phyloP scores from a whole-genome alignment of 2,329 filamentous ascomycete species.

The Penicillium sp. region DNA sequence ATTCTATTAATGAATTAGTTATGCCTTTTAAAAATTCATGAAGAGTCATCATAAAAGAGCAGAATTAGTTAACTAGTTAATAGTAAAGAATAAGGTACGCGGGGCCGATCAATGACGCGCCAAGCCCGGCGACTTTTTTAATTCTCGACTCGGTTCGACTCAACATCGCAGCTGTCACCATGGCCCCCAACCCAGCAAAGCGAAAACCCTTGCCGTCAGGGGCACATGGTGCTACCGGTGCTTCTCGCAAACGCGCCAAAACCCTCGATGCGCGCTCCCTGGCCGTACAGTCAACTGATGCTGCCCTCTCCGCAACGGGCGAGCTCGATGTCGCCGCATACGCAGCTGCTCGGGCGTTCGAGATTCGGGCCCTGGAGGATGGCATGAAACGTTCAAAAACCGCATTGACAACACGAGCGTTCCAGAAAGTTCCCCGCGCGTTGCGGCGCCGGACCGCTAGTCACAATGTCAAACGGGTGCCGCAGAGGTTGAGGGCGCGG shows the following conservation, averaged over 20 bases:
- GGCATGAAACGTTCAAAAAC: slow-evolving; percentile 72
- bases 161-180: slow-evolving; percentile 20
- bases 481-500: slow-evolving; percentile 65
- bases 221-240: slow-evolving; percentile 22
- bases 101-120: slow-evolving; percentile 23
- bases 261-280: slow-evolving; percentile 41
- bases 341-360: slow-evolving; percentile 76
- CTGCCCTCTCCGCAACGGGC: slow-evolving; percentile 57
- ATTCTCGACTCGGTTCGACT: slow-evolving; percentile 3
- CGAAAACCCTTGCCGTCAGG: slow-evolving; percentile 27
- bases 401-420: slow-evolving; percentile 64
- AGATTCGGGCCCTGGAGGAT: slow-evolving; percentile 77
- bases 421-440: slow-evolving; percentile 81
- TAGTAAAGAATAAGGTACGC: slow-evolving; percentile 1
- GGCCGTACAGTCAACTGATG: slow-evolving; percentile 43
- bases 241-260: slow-evolving; percentile 42
- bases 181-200: slow-evolving; percentile 33
- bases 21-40: not conserved
- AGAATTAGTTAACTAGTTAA: not conserved
- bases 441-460: slow-evolving; percentile 84
- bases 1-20: not conserved
- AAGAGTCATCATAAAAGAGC: not conserved
- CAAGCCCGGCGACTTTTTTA: slow-evolving; percentile 23
- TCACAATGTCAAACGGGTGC: slow-evolving; percentile 89
- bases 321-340: slow-evolving; percentile 82